A percentile compares a stretch with the other conserved stretches of the same genome.
Conservation (phyloP, 2,329 filamentous ascomycete genomes). For the Neopestalotiopsis sp. region DNA sequence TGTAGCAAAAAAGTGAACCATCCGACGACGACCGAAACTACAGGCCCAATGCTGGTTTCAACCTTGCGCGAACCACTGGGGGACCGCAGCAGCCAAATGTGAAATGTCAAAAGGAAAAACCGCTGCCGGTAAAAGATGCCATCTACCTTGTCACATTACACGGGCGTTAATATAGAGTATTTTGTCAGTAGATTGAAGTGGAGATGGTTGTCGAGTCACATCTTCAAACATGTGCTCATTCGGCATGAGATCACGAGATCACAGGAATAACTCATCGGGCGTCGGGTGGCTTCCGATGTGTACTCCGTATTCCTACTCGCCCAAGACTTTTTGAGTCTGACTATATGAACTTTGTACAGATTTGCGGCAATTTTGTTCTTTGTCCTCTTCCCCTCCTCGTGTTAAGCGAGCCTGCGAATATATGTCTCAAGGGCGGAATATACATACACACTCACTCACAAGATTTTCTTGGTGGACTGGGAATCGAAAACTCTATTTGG, state of each 20-base stretch:
- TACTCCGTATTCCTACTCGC: neutral
- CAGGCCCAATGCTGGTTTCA: neutral
- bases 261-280: neutral
- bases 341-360: neutral
- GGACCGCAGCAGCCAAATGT: neutral
- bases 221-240: neutral
- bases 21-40: neutral
- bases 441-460: neutral
- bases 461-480: neutral
- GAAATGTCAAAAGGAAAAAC: neutral
- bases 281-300: neutral
- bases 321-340: neutral
- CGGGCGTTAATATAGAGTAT: neutral
- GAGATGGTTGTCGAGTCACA: neutral
- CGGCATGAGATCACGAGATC: neutral
- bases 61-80: neutral
- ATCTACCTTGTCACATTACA: slow-evolving; percentile 1
- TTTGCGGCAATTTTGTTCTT: neutral
- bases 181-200: neutral
- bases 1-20: neutral
- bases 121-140: neutral
- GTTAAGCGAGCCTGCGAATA: neutral
- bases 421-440: neutral
- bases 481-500: neutral
- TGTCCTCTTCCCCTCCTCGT: neutral